Base-by-base conservation (phyloP, 2,329 filamentous ascomycete genomes). In the Phaeosphaeriaceae sp. region DNA sequence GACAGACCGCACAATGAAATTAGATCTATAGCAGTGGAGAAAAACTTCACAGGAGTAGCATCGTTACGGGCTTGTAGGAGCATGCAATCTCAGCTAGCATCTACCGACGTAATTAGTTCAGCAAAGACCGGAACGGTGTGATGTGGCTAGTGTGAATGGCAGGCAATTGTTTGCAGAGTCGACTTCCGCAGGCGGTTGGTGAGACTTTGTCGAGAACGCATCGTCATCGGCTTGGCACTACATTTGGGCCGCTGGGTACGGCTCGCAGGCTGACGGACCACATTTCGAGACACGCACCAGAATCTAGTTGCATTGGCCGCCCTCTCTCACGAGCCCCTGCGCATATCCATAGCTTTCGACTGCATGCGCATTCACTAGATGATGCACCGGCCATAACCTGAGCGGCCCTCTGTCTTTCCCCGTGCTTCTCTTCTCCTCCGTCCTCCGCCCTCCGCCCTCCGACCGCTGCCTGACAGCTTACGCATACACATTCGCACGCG, bases 311-410 rank as follows among this genome's bases (percentile, higher is more conserved):
- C 30, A 35, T 35, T 13, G 30, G 15, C 15, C 35, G 35, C 35
- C 35, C 30, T 2, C 35, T 17, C 35, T 8, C 35, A 40, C 17
- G 15, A n/a, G 17, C 35, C 40, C 28, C 32, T 54, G 49, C 22
- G 49, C 32, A 47, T 48, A 42, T 15, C 23, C 19, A 30, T 44
- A 19, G 44, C 24, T 26, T 22, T 17, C 26, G 46, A 30, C n/a
- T 32, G 43, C 35, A 44, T 47, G 49, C 28, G 52, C 59, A 51
- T 49, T 51, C 47, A 6, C 13, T 44, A 49, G 55, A 56, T 43
- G 42, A 59, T 61, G 59, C 59, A 51, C 56, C 53, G 23, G 13
- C 53, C 49, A 21, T 63, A 59, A 54, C 42, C 50, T 54, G 50
- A 50, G 54, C 60, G 51, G 49, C 42, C 24, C 60, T 49, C 19